A percentile compares a stretch with the other conserved stretches of the same genome.
These are phyloP conservation scores for Penicillium corylophilum DNA, from an alignment of 2,329 filamentous ascomycete genomes.

Conservation along the genomic window DNA sequence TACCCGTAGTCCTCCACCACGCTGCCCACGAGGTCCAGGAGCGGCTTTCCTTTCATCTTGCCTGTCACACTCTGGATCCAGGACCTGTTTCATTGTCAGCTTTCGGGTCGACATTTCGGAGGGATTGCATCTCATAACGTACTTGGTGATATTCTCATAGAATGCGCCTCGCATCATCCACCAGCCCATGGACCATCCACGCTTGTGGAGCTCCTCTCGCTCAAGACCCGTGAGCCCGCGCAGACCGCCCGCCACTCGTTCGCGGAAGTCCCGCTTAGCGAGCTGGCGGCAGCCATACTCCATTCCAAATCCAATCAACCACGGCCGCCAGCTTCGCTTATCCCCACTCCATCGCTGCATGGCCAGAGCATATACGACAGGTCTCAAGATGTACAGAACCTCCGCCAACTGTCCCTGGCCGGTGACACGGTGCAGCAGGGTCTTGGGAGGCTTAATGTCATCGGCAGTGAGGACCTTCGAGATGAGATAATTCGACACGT, in stretches of 20 bases:
- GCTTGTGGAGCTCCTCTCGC: constrained; percentile 81
- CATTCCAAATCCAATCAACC: constrained; percentile 79
- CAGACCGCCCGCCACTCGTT: constrained; percentile 66
- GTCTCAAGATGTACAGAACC: constrained; percentile 85
- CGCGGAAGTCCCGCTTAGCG: constrained; percentile 63
- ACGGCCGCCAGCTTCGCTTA: constrained; percentile 84
- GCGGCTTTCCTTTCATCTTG: constrained; percentile 68
- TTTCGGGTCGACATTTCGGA: not conserved
- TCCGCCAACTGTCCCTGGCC: constrained; percentile 82
- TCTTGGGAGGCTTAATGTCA: constrained; percentile 89
- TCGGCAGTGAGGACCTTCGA: constrained; percentile 90
- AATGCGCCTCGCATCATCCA: constrained; percentile 97
- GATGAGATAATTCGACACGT: constrained; percentile 84
- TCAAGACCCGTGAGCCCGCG: constrained; percentile 80
- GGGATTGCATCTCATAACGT: constrained; percentile 23
- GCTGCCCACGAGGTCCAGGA: constrained; percentile 78
- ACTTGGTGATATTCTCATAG: constrained; percentile 84
- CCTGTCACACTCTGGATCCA: constrained; percentile 68
- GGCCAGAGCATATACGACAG: constrained; percentile 80
- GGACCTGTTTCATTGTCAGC: constrained; percentile 44
- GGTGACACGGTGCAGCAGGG: constrained; percentile 71
- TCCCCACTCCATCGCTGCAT: constrained; percentile 71
- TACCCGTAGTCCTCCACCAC: constrained; percentile 96
- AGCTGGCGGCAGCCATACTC: constrained; percentile 90
- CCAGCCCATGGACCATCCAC: constrained; percentile 90